Evolutionary conservation across 768 basidiomycete genomes (phyloP), one percentile per base, ranked within the genome.

Genomic region (Wakefieldia striispora): DNA sequence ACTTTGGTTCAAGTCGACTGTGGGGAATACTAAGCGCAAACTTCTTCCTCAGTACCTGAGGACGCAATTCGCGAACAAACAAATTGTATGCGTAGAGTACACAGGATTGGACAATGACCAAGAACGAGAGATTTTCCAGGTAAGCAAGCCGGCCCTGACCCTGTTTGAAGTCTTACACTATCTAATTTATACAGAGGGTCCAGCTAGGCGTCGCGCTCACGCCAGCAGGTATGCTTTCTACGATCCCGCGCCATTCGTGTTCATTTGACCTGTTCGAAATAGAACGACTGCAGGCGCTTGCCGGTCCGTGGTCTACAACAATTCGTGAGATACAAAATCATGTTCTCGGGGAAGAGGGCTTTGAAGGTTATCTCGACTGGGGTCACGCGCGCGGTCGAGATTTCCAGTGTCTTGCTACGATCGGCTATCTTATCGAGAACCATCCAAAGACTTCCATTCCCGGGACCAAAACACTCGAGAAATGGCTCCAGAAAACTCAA

Each of bases 71-170:
- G 47, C 68, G 33, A 70, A 73, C 44, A 77, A 74, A 51, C 74
- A 76, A 47, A 71, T 82, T 29, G 41, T 73, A 10, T 80, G 76
- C 48, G 72, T 79, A 1, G 83, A 83, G 57, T 84, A 84, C 54
- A 64, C 67, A 3, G 70, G 72, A 16, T 60, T 85, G 36, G 70
- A 65, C 0, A 62, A 62, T 7, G 74, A 80, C 43, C 76, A 80
- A 58, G 88, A 87, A 55, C 75, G 84, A 24, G 86, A 85, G 58
- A 81, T 86, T 21, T 89, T 86, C 54, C 75, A 80, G 70, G 81
- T 72, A 53, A 36, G 70, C 51, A 29, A 45, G 11, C 23, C 34
- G 17, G 12, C 38, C 43, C 23, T 16, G 13, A 33, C 27, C 3
- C 44, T 29, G 5, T 13, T 39, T 33, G 12, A 34, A 13, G 49